These are phyloP conservation scores for Lonicera japonica DNA, from an alignment of 129 eudicot species.

Conservation along the genomic window DNA sequence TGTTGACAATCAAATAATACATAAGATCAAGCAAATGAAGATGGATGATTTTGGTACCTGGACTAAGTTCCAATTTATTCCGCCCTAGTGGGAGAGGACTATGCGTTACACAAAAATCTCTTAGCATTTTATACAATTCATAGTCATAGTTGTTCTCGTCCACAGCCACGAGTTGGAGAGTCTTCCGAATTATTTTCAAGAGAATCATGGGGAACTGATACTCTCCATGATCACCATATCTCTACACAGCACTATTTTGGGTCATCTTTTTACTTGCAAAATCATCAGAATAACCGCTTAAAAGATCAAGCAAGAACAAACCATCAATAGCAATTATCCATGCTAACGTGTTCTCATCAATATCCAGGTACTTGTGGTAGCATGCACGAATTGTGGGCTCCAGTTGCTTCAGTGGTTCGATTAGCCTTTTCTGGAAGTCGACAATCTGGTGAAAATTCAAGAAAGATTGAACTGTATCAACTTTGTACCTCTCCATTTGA, in stretches of 20 bases:
- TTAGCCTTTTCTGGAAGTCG: background rate
- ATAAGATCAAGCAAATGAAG: constrained; percentile 1
- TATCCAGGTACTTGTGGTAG: constrained; percentile 20
- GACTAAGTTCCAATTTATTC: constrained; percentile 2
- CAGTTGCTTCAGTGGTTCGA: background rate
- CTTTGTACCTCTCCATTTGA: constrained; percentile 13
- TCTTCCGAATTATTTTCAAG: constrained; percentile 14
- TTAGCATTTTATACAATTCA: background rate
- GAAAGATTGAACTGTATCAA: constrained; percentile 6
- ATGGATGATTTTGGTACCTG: background rate
- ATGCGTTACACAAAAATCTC: constrained; percentile 14
- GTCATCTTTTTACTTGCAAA: background rate
- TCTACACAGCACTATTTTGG: background rate
- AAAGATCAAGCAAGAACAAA: constrained; percentile 10
- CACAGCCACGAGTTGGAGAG: constrained; percentile 18
- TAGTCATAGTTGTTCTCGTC: background rate
- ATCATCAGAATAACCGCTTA: background rate
- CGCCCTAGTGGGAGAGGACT: constrained; percentile 32
- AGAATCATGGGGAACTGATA: constrained; percentile 36
- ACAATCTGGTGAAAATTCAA: background rate
- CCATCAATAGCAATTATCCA: constrained; percentile 22
- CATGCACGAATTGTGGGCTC: constrained; percentile 10
- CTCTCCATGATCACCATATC: constrained; percentile 38
- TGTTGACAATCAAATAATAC: constrained; percentile 2
- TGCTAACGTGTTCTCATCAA: constrained; percentile 9